Base-by-base conservation (phyloP, 2,329 filamentous ascomycete species). In the Fusarium sp. region DNA sequence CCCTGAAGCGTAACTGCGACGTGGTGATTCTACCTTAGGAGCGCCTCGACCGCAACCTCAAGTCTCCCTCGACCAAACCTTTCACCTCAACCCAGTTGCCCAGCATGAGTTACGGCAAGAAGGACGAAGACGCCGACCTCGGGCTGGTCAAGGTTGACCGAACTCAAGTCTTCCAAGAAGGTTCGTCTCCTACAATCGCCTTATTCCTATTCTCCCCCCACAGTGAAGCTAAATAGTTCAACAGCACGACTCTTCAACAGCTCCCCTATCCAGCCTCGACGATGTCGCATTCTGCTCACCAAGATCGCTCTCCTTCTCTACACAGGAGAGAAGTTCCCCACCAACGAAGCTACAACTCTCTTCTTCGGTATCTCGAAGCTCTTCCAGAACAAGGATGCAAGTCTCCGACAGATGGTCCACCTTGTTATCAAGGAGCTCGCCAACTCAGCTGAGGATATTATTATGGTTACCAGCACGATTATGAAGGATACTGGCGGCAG, bases 341-440 rank as follows among this genome's bases (percentile, higher is more conserved):
- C 93, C 67, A 97, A 97, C 81, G 96, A 99, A 89, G 96, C 96
- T 77, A 98, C 96, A 37, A 95, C 94, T 52, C 92, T 99, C 74
- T 99, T 99, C 90, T 98, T 98, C 82, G 95, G 95, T 78, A 98
- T 97, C 83, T 98, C 95, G 70, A 98, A 98, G 88, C 90, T 98
- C 69, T 99, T 99, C 89, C 95, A 98, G 87, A 98, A 98, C 85
- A 98, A 98, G 84, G 96, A 99, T 92, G 93, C 95, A 79, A 95
- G 94, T 78, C 88, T 99, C 81, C 94, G 96, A 79, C 96, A 99
- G 87, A 98, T 98, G 95, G 95, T 99, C 57, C 97, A 98, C 85
- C 88, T 98, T 75, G 92, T 98, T 81, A 94, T 98, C 86, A 99
- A 98, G 90, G 96, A 99, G 88, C 88, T 99, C 79, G 94, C 95